Base-by-base conservation (phyloP, 768 basidiomycete species). In the Suillus cothurnatus region DNA sequence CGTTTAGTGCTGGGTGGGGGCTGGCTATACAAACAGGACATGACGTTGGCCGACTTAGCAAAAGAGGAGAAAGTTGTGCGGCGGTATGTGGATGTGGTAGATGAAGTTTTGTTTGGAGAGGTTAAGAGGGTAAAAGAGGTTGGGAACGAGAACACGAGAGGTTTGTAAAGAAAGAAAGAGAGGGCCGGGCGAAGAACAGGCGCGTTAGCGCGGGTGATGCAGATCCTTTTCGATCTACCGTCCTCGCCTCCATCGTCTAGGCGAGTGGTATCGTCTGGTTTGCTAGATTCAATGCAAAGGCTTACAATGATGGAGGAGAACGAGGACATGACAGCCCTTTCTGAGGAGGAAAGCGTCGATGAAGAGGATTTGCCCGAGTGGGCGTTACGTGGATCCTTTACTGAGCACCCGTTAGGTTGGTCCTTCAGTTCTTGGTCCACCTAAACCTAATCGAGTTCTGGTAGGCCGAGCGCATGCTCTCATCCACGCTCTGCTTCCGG, bases 361-460 rank as follows among this genome's bases (percentile, higher is more conserved):
- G 92, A 92, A 67, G 88, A 88, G 3, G 87, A 88, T 41, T 79
- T 94, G 8, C 93, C 94, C 0, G 80, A 81, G 6, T 95, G 94
- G 94, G 93, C 94, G 6, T 85, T 84, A 69, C 81, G 87, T 31
- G 77, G 77, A 12, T 70, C 78, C 11, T 94, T 91, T 69, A 69
- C 67, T 4, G 79, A 83, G 41, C 84, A 91, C 68, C 81, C 84
- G 4, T 76, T 92, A 6, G 87, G 92, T 92, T 61, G 71, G 84
- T 77, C 17, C 58, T 66, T 60, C 28, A 61, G 34, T 49, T 68
- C 61, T 49, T 38, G 8, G 62, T 64, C 31, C 62, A 45, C 2
- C 26, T 56, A 64, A 26, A 70, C 49, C 21, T 45, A 64, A 53
- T n/a, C 43, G 49, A 56, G 31, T 15, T 21, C 23, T 63, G 67